phyloP scores from a whole-genome alignment of 257 asterid genomes.

The Penstemon davidsonii region DNA sequence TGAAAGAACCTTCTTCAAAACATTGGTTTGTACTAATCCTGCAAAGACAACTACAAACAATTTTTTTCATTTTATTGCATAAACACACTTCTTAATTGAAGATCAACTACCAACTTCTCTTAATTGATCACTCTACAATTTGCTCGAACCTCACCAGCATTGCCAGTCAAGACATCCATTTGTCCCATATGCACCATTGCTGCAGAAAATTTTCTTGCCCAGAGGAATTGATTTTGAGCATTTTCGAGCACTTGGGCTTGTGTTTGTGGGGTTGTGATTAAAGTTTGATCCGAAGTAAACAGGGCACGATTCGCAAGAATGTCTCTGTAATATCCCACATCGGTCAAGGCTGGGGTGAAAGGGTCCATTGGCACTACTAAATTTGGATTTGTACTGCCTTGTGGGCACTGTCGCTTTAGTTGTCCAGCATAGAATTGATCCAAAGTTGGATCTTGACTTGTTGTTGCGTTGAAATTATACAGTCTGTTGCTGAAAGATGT shows the following conservation, averaged over 20 bases:
- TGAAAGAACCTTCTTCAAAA: too few relatives aligned
- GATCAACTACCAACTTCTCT: too few relatives aligned
- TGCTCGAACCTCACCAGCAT: slow-evolving; percentile 55
- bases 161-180: slow-evolving; percentile 49
- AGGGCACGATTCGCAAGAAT: slow-evolving; percentile 38
- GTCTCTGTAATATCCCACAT: slow-evolving; percentile 39
- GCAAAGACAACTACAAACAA: too few relatives aligned
- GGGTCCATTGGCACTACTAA: slow-evolving; percentile 62
- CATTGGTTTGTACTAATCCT: too few relatives aligned
- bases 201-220: slow-evolving; percentile 44
- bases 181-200: slow-evolving; percentile 62
- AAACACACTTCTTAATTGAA: too few relatives aligned
- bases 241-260: slow-evolving; percentile 36
- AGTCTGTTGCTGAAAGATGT: slow-evolving; percentile 52
- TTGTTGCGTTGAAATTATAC: slow-evolving; percentile 50
- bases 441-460: slow-evolving; percentile 56
- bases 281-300: slow-evolving; percentile 51
- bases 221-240: slow-evolving; percentile 32
- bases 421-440: slow-evolving; percentile 50
- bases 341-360: slow-evolving; percentile 32
- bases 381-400: slow-evolving; percentile 23
- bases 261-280: slow-evolving; percentile 33
- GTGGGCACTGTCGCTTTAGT: slow-evolving; percentile 55
- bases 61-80: too few relatives aligned
- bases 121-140: slow-evolving; percentile 56